phyloP scores from a whole-genome alignment of 2,329 filamentous ascomycete species.

The Colletotrichum cereale region DNA sequence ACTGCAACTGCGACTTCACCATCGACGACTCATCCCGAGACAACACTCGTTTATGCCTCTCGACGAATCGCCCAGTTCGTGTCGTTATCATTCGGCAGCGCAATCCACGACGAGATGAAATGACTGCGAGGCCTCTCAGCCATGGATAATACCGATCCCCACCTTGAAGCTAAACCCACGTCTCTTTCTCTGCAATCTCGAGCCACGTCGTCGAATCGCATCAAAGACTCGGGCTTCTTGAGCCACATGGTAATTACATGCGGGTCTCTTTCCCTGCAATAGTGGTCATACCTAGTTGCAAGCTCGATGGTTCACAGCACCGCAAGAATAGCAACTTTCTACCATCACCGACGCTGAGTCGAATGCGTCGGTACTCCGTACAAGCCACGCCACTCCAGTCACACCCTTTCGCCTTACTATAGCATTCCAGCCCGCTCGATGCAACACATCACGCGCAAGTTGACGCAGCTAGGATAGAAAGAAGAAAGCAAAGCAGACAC shows the following conservation, averaged over 20 bases:
- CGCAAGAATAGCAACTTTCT: neutral
- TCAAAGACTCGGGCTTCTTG: neutral
- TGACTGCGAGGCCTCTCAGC: neutral
- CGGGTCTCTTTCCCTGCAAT: neutral
- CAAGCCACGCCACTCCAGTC: neutral
- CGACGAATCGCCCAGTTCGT: neutral
- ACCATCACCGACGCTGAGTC: neutral
- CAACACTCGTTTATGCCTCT: neutral
- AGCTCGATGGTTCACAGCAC: neutral
- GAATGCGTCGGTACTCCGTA: neutral
- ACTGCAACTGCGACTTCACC: neutral
- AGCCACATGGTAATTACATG: neutral
- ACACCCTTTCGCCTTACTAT: neutral
- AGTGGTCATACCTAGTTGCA: neutral
- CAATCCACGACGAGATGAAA: neutral
- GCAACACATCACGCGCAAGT: slow-evolving; percentile 25
- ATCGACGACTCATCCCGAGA: slow-evolving; percentile 8
- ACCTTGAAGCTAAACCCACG: neutral
- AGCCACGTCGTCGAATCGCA: neutral
- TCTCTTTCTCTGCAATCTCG: neutral
- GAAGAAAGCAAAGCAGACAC: slow-evolving; percentile 10
- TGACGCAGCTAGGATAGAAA: no score
- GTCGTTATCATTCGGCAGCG: neutral
- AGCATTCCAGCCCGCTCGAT: slow-evolving; percentile 6
- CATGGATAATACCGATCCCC: neutral